Evolutionary conservation across 345 rosid species (phyloP), one percentile per base, ranked within the genome.

Genomic region (Mercurialis annua): DNA sequence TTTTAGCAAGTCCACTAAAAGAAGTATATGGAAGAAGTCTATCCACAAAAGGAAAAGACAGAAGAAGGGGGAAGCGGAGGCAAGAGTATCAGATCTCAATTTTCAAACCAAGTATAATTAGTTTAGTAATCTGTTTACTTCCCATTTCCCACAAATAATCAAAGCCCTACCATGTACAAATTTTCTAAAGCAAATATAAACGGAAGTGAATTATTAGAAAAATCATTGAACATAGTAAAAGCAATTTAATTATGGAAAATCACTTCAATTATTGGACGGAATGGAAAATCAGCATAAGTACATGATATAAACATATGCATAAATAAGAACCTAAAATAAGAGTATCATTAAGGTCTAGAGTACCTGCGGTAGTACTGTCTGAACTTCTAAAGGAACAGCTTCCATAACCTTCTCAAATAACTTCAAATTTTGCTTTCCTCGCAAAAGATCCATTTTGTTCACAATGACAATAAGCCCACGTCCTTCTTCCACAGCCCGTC

Each of bases 401-500:
- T 89, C 89, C 84, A 73, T 89, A 75, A 94, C 88, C 81, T 79
- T 87, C 72, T 89, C 75, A 69, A 80, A 78, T 68, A 82, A 66
- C 54, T 55, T 65, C 5, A 85, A 77, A 74, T 88, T 81, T 18
- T 71, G 70, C 69, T 71, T 84, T 73, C 97, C 86, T 68, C 74
- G 78, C 21, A 93, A 83, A 82, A 93, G 80, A 78, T 91, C 99
- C 97, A 94, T 91, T 82, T 93, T 93, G 82, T 94, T 91, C 65
- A 94, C 95, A 59, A 91, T 77, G 44, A 91, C 82, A 42, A 94
- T 95, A 71, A 91, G 73, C 47, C 96, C 96, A 62, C 97, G 95
- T 24, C 99, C 97, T 86, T 94, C 99, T 82, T 94, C 97, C 51
- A 94, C 92, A 29, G 95, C 89, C 53, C 84, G 81, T 76, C 99